Conservation (phyloP, 1,284 basidiomycete genomes). For the Austroboletus novae-zelandiae region DNA sequence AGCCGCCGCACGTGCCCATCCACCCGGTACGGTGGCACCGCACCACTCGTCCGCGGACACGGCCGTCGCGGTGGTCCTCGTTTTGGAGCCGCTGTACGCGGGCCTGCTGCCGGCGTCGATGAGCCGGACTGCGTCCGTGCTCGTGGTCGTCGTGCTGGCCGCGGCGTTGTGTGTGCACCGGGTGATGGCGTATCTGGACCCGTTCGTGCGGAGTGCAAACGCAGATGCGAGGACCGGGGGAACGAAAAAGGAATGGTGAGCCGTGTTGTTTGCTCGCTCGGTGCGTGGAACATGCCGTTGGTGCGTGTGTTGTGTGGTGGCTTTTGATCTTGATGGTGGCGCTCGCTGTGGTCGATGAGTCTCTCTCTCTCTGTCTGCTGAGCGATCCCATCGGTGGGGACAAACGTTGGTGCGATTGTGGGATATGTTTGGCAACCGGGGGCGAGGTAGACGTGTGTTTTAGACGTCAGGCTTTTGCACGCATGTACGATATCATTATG, state of each 20-base stretch:
- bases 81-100: constrained; percentile 56
- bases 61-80: constrained; percentile 48
- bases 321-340: constrained; percentile 2
- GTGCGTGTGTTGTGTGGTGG: constrained; percentile 17
- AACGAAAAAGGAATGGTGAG: constrained; percentile 22
- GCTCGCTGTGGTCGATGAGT: neutral
- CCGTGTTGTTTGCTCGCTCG: neutral
- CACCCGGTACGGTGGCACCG: neutral
- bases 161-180: constrained; percentile 31
- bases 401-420: neutral
- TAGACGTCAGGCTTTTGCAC: too few species aligned
- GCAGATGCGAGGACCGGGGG: constrained; percentile 23
- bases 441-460: too few species aligned
- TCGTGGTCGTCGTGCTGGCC: constrained; percentile 34
- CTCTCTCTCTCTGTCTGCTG: neutral
- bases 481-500: too few species aligned
- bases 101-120: constrained; percentile 59
- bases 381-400: neutral
- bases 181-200: constrained; percentile 34
- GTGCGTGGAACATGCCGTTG: constrained; percentile 17
- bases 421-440: too few species aligned
- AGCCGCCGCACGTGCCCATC: neutral
- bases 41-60: neutral
- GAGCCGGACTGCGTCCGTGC: constrained; percentile 41
- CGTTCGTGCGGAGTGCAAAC: constrained; percentile 34